Evolutionary conservation across 495 filamentous ascomycete species (phyloP), one percentile per base, ranked within the genome.

Genomic region (Annulohypoxylon moriforme): DNA sequence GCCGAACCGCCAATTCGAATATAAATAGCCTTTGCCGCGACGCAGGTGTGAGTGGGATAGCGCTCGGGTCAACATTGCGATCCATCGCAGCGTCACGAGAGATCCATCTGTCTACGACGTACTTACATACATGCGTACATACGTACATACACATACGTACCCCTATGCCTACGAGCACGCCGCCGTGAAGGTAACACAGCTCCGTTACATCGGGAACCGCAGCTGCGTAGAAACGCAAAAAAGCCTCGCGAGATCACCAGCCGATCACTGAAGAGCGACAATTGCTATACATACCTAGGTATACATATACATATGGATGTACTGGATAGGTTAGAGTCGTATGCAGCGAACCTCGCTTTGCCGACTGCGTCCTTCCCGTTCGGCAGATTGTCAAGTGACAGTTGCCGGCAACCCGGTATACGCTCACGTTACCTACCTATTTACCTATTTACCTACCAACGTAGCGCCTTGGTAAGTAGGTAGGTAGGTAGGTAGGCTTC

Each of bases 301-400:
- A n/a, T n/a, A n/a, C n/a, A n/a, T n/a, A n/a, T n/a, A n/a, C n/a
- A n/a, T n/a, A n/a, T n/a, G n/a, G n/a, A n/a, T n/a, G n/a, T n/a
- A n/a, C n/a, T n/a, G n/a, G 34, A 13, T 40, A 13, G 18, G 13
- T n/a, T 44, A 69, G 55, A 44, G 61, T 64, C 40, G 61, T 36
- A 65, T 60, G 60, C 56, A 62, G 49, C 16, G 53, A 25, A 47
- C 60, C 14, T 40, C 16, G 42, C 60, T 49, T 52, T 69, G 22
- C 59, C 67, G 60, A 64, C 11, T 64, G 42, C 67, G n/a, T 63
- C 67, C 60, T 69, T 69, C 60, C 67, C 57, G 60, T 64, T 69
- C 67, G 67, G 67, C 67, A 68, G 58, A 68, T 68, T 36, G 38
- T 10, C 47, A 27, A 25, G 22, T 16, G 49, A 40, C 57, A 56